Evolutionary conservation across 1,284 basidiomycete species (phyloP).

Genomic region (Uromyces viciae-fabae): DNA sequence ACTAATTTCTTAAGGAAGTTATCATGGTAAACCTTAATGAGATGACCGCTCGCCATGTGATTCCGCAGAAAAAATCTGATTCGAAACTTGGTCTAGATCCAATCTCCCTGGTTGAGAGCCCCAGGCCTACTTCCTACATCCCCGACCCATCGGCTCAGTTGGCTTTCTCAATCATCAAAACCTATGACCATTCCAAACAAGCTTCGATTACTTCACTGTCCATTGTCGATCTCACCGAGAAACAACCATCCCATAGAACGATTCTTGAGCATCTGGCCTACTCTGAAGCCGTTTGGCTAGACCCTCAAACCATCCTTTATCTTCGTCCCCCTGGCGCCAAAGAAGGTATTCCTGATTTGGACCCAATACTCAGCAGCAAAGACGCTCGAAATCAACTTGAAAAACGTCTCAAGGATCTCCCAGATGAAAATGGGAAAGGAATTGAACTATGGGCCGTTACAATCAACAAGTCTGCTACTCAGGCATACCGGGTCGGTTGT

Average conservation of each 20-base stretch:
- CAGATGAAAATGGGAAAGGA: conserved; percentile 1
- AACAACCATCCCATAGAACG: not conserved
- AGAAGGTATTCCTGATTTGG: conserved; percentile 9
- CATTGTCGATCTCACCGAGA: conserved; percentile 7
- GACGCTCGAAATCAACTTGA: conserved; percentile 8
- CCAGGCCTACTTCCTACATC: conserved; percentile 6
- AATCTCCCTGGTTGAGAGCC: conserved; percentile 8
- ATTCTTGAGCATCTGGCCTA: conserved; percentile 15
- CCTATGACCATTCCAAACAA: conserved; percentile 14
- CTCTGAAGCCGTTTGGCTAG: conserved; percentile 32
- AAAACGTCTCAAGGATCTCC: not conserved
- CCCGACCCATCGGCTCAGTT: conserved; percentile 11
- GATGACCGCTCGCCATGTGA: no score
- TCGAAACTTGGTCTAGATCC: no score
- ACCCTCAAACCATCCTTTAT: conserved; percentile 26
- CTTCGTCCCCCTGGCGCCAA: conserved; percentile 24
- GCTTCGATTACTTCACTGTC: conserved; percentile 16
- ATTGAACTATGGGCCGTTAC: conserved; percentile 37
- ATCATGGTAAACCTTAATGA: no score
- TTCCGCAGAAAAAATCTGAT: no score
- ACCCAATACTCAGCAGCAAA: conserved; percentile 8
- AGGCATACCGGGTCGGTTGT: conserved; percentile 4
- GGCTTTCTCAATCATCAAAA: conserved; percentile 11
- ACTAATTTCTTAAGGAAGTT: no score
- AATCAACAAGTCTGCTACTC: not conserved